Evolutionary conservation across 1,139 yeast genomes (phyloP).

Genomic region (Protomyces lactucae-debilis): DNA sequence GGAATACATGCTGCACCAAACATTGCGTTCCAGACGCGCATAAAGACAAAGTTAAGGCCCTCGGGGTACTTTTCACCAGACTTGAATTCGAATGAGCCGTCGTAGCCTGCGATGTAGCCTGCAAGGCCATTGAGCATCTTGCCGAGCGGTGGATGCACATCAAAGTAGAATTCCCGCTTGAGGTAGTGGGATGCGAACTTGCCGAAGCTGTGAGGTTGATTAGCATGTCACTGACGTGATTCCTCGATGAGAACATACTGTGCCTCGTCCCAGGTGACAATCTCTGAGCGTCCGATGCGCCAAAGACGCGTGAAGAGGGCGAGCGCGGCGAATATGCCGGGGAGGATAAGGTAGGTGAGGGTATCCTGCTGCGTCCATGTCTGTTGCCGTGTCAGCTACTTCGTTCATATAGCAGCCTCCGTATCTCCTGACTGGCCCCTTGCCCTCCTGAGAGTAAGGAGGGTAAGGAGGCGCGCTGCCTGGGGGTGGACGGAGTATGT

Average conservation of each 20-base stretch:
- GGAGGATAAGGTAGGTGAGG: constrained; percentile 36
- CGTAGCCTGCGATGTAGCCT: constrained; percentile 90
- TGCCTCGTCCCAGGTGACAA: constrained; percentile 95
- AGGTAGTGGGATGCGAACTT: constrained; percentile 90
- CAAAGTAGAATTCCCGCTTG: constrained; percentile 91
- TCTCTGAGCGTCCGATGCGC: constrained; percentile 55
- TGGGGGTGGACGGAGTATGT: no score
- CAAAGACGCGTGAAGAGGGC: constrained; percentile 67
- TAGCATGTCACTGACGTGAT: constrained; percentile 35
- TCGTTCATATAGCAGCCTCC: no score
- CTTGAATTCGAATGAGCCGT: constrained; percentile 92
- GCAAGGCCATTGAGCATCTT: constrained; percentile 94
- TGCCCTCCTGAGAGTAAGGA: no score
- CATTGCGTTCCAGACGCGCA: constrained; percentile 90
- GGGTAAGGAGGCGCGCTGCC: no score
- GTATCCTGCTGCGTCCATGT: not conserved
- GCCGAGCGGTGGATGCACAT: constrained; percentile 97
- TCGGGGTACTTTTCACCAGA: constrained; percentile 85
- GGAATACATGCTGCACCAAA: constrained; percentile 91
- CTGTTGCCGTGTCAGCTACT: no score
- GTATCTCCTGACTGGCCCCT: no score
- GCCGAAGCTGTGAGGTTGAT: constrained; percentile 53
- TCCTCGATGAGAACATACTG: constrained; percentile 48
- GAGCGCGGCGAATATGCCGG: constrained; percentile 53
- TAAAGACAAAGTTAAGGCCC: constrained; percentile 75